Evolutionary conservation across 805 yeast genomes (phyloP).

Genomic region (Wickerhamiella brachini): DNA sequence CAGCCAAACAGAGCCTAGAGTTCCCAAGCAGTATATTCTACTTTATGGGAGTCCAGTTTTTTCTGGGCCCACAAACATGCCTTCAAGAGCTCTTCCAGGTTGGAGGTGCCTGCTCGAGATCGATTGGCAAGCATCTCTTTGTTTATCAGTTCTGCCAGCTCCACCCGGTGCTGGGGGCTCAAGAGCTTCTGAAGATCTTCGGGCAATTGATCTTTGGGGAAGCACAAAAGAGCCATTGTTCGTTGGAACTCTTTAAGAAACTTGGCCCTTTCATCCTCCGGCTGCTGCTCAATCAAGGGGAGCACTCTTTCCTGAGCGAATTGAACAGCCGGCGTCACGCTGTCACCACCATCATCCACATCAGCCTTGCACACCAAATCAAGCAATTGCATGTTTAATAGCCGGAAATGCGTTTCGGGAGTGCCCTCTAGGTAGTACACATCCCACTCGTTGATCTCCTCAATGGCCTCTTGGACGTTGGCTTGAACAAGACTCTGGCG

Average conservation of each 20-base stretch:
- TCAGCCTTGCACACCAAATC: conserved; percentile 51
- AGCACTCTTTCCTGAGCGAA: conserved; percentile 35
- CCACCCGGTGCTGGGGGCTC: conserved; percentile 45
- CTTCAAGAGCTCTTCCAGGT: neutral
- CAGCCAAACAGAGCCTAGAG: neutral
- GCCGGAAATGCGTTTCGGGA: conserved; percentile 53
- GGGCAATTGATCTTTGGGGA: conserved; percentile 25
- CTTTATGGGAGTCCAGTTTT: neutral
- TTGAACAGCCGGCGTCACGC: conserved; percentile 18
- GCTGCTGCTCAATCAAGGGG: conserved; percentile 9
- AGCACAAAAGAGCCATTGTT: conserved; percentile 66
- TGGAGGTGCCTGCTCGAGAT: neutral
- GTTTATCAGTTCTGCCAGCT: conserved; percentile 60
- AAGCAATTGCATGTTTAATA: conserved; percentile 57
- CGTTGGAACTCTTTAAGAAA: conserved; percentile 63
- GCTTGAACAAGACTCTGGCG: conserved; percentile 45
- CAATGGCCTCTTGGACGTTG: conserved; percentile 44
- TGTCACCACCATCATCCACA: conserved; percentile 10
- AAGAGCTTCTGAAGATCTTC: conserved; percentile 40
- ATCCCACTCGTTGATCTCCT: conserved; percentile 40
- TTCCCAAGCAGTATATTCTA: neutral
- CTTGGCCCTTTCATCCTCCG: conserved; percentile 12
- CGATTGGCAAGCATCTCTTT: conserved; percentile 35
- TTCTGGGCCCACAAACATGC: neutral
- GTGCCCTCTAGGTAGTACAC: conserved; percentile 55